These are phyloP conservation scores for Diaporthe citrichinensis DNA, from an alignment of 2,329 filamentous ascomycete genomes.

Conservation along the genomic window DNA sequence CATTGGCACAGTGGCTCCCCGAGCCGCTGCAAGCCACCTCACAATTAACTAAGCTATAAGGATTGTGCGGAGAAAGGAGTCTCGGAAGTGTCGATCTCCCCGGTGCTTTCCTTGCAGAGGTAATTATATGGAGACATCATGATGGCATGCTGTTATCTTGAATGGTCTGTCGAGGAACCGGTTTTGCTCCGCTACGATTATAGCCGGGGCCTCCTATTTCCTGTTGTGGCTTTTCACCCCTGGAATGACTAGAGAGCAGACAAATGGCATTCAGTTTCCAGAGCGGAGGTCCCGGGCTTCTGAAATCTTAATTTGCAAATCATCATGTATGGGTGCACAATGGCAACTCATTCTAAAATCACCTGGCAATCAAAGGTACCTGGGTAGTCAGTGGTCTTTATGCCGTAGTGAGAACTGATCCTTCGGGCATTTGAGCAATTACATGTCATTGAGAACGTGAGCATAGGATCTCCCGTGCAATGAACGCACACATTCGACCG, in stretches of 20 bases:
- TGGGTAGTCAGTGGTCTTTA: neutral
- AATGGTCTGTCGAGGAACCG: neutral
- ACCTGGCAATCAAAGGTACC: neutral
- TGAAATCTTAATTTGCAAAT: neutral
- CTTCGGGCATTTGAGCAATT: neutral
- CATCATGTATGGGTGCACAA: neutral
- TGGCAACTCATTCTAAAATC: neutral
- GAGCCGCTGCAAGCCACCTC: neutral
- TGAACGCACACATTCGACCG: neutral
- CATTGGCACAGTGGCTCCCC: neutral
- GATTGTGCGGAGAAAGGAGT: neutral
- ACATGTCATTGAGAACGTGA: neutral
- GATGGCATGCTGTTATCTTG: neutral
- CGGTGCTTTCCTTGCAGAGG: neutral
- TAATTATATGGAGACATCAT: neutral
- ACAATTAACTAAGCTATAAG: neutral
- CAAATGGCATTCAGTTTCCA: neutral
- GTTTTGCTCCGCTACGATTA: neutral
- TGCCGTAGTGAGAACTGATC: neutral
- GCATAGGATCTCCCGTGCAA: neutral
- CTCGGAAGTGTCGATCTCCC: neutral
- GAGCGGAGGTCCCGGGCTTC: too few species aligned
- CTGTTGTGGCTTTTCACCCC: neutral
- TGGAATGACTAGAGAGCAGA: neutral
- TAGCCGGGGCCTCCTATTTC: neutral